Evolutionary conservation across 2,329 filamentous ascomycete species (phyloP), one percentile per base, ranked within the genome.

Genomic region (Talaromyces sp.): DNA sequence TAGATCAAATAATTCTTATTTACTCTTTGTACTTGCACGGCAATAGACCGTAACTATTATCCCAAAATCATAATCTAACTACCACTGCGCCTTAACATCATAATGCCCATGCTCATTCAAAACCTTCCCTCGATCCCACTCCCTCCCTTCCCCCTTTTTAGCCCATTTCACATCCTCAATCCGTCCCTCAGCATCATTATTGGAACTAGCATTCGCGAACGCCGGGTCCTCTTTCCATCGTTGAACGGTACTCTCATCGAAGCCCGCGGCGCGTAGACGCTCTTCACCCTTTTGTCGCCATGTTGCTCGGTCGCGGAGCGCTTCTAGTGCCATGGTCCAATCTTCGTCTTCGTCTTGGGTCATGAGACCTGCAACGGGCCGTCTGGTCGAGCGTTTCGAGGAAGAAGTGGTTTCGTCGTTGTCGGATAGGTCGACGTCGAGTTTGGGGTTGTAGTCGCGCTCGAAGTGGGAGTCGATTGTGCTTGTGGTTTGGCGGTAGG

Each of bases 391-490:
- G 78, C 45, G 83, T 79, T 3, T 89, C 77, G 70, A 91, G 86
- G n/a, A 80, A 74, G n/a, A 80, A 74, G 6, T 77, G 0, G 85
- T 84, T 66, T 87, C 82, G 70, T 89, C 90, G 59, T 76, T 71
- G 10, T 78, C 74, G 17, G 79, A 75, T 6, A 72, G 69, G 2
- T 77, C 75, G 3, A 81, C 68, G 67, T 83, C 80, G 8, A 75
- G 68, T 19, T 79, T 74, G 1, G 87, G 87, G 67, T 89, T 82
- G 70, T 89, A 89, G 19, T 77, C 84, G 1, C 87, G 81, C 0
- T 90, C 88, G 76, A 97, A 98, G 61, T 91, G 91, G 27, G 85
- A 82, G 73, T 97, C 93, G 69, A 97, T 96, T 10, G 86, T 88
- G 29, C 88, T 88, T 5, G 80, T 77, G 1, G 84, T 84, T 4